These are phyloP conservation scores for Colletotrichum lini DNA, from an alignment of 2,329 filamentous ascomycete species.

Conservation along the genomic window DNA sequence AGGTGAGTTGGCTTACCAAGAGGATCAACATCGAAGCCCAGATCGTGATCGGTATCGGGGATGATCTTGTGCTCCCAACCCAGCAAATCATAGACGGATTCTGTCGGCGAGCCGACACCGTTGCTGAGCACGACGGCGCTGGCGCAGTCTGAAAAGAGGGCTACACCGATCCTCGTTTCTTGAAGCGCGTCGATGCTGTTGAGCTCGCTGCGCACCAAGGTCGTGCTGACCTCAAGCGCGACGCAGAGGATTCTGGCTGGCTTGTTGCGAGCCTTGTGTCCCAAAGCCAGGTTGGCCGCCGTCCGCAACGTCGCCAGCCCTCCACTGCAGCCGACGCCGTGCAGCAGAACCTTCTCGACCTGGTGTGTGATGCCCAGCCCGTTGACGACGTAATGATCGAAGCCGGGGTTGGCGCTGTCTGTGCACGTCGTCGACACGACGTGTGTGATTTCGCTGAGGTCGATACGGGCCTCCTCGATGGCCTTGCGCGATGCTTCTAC, in stretches of 20 bases:
- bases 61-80: conserved; percentile 77
- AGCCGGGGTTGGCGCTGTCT: conserved; percentile 78
- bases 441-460: conserved; percentile 72
- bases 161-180: conserved; percentile 75
- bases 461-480: conserved; percentile 67
- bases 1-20: conserved; percentile 59
- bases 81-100: conserved; percentile 71
- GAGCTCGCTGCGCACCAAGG: conserved; percentile 75
- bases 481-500: conserved; percentile 69
- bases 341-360: conserved; percentile 76
- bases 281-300: conserved; percentile 76
- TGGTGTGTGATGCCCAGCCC: conserved; percentile 68
- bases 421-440: conserved; percentile 79
- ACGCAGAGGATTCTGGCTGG: conserved; percentile 76
- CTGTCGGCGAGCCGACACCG: conserved; percentile 63
- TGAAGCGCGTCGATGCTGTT: conserved; percentile 72
- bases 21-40: conserved; percentile 77
- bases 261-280: conserved; percentile 69
- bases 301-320: conserved; percentile 74
- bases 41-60: conserved; percentile 72
- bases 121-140: conserved; percentile 77
- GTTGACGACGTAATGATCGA: conserved; percentile 75
- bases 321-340: conserved; percentile 77
- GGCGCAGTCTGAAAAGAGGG: conserved; percentile 80
- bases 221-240: conserved; percentile 74